Evolutionary conservation across 2,329 filamentous ascomycete genomes (phyloP), one percentile per base, ranked within the genome.

Genomic region (Colletotrichum acutatum): DNA sequence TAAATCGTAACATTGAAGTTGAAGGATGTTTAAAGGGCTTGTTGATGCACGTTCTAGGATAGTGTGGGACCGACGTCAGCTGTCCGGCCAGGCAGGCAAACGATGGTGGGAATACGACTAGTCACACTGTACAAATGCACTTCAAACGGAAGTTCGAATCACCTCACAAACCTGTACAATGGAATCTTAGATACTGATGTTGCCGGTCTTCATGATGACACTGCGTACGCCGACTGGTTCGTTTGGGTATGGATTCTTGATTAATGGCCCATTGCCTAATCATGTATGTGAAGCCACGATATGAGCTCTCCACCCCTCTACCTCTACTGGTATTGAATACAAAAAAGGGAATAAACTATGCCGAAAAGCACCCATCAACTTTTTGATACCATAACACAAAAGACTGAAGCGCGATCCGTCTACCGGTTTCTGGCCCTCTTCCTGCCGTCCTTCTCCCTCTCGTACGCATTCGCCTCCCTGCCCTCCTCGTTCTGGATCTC

Each of bases 401-500:
- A 65, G 56, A 61, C 46, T n/a, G 28, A 14, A 26, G 26, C n/a
- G 34, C n/a, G 14, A 37, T 1, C 9, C 34, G 9, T 68, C 72
- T 74, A 74, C 58, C 74, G 63, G 34, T 67, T 34, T 81, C 87
- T 90, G 66, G 89, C 88, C 81, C 88, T 87, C 83, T 94, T 95
- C 82, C 95, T 89, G 81, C 88, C 87, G 81, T 90, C 88, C 88
- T 92, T 97, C 87, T 97, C 95, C 78, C 93, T 89, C 84, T 97
- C 95, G 88, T 98, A 98, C 61, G 89, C 90, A 84, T 98, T 98
- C 56, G 91, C 89, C 83, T 97, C 95, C 71, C 89, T 87, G 1
- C 96, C 96, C 83, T 98, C 97, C 85, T 98, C 93, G 77, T 93
- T 94, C 85, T 99, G 96, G 78, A 99, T 98, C 88, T 98, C 95